Evolutionary conservation across 2,329 filamentous ascomycete species (phyloP), one percentile per base, ranked within the genome.

Genomic region (Stachybotrys elegans): DNA sequence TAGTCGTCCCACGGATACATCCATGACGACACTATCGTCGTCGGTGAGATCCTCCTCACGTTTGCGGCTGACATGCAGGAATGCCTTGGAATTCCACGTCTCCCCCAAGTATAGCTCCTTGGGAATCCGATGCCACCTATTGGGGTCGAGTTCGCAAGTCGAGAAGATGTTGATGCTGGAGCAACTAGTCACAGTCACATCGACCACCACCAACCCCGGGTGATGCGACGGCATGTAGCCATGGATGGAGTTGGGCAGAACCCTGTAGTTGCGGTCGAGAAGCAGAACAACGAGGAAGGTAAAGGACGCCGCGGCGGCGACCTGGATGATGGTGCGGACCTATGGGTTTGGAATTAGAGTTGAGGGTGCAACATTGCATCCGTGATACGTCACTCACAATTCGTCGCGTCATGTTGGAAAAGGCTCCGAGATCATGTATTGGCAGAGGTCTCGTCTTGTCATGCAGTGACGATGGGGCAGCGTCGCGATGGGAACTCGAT

Each of bases 141-240:
- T 71, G 35, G 80, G 55, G 57, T 93, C 84, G 49, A 93, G 78
- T 50, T 81, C 82, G 69, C 88, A 95, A 36, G 78, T 84, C 4
- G 85, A 84, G 46, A 92, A 84, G 22, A 79, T 60, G 59, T 91
- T 93, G 42, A 93, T 56, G 12, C 76, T 76, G 8, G 85, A 88
- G 67, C 91, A 96, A 42, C 77, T 84, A 16, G 79, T 77, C 50
- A 95, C 76, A 25, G 83, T 87, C 47, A 95, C 75, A 67, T 96
- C 91, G 59, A 88, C 95, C 56, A 95, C 81, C 57, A 95, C 83
- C 47, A 86, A 78, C 51, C 90, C 90, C 35, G 87, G 80, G 59
- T 94, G 87, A 66, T 95, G 90, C 49, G 83, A 79, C 21, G 91
- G 91, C 57, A 95, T 81, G 65, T 92, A 88, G 62, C 82, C 86